Evolutionary conservation across 2,329 filamentous ascomycete species (phyloP).

Genomic region (Apiospora sp.): DNA sequence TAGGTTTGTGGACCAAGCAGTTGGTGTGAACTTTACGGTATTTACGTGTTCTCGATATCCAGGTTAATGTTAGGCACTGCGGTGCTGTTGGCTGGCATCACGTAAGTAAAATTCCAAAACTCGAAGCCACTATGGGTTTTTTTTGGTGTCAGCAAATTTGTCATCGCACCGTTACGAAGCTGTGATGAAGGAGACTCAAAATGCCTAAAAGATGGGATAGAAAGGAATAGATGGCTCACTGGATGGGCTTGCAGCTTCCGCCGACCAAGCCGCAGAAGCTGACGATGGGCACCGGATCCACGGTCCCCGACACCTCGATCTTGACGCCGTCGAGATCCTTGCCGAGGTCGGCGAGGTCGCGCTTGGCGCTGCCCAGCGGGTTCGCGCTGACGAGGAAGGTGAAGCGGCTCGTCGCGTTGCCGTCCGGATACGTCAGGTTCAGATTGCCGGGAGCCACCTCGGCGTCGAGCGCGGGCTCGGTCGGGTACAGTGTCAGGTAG

Average conservation of each 20-base stretch:
- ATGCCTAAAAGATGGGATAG: background rate
- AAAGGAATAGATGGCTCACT: slow-evolving; percentile 26
- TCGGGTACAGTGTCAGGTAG: slow-evolving; percentile 44
- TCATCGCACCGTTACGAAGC: background rate
- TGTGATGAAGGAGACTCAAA: background rate
- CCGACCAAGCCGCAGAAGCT: slow-evolving; percentile 42
- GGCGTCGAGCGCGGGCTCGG: slow-evolving; percentile 45
- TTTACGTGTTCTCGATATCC: slow-evolving; percentile 20
- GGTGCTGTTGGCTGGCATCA: slow-evolving; percentile 29
- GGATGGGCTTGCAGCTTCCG: slow-evolving; percentile 27
- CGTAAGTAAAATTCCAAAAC: slow-evolving; percentile 36
- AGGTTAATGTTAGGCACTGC: slow-evolving; percentile 25
- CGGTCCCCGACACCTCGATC: slow-evolving; percentile 45
- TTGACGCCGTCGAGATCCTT: slow-evolving; percentile 49
- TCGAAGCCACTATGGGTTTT: slow-evolving; percentile 36
- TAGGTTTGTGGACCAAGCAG: background rate
- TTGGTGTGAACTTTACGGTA: background rate
- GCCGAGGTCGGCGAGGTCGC: slow-evolving; percentile 45
- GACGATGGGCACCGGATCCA: slow-evolving; percentile 42
- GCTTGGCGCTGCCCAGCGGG: slow-evolving; percentile 36
- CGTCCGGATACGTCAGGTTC: slow-evolving; percentile 54
- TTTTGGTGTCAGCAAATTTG: background rate
- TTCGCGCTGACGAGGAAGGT: slow-evolving; percentile 51
- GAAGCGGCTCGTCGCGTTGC: slow-evolving; percentile 49
- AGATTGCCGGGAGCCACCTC: slow-evolving; percentile 44